Base-by-base conservation (phyloP, 352 stramenopile genomes). In the Pythium plurisporium region DNA sequence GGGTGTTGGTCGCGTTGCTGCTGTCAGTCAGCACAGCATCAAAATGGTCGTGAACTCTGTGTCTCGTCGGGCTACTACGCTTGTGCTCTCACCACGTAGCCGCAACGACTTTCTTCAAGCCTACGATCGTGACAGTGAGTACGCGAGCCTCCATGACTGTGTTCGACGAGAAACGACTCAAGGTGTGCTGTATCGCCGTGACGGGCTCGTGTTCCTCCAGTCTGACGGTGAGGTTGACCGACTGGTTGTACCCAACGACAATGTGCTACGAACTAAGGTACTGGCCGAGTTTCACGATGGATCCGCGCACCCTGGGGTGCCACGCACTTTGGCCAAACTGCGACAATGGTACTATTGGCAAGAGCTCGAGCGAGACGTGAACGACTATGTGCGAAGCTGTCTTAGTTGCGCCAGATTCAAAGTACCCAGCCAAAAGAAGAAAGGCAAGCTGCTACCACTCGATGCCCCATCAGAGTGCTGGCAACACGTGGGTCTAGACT, bases 401-500 rank as follows among this genome's bases (percentile, higher is more conserved):
- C 19, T 27, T 2, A 67, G 33, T 17, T 67, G 53, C 30, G 29
- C 40, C 3, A 19, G 44, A 3, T 63, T 23, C 26, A 63, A 67
- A 34, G 14, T 17, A 4, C 40, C 4, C n/a, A 43, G 20, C 19
- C 3, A 30, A 5, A 48, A 41, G n/a, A 67, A 67, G 47, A 62
- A 50, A 15, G 46, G 55, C 6, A 55, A 37, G 25, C 30, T 68
- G 6, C 51, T 68, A 29, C 61, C 47, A 17, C 15, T 60, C 6
- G 11, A 23, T 0, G 41, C 64, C 33, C 55, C 46, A 22, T 4
- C 19, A 5, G 61, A 68, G 26, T 63, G 61, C 22, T 68, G 61
- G 61, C 34, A 68, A 42, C n/a, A 55, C 14, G 40, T 68, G 2
- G 19, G 10, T 5, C 41, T 68, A 22, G 61, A 64, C 38, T 68